A percentile compares a stretch with the other conserved stretches of the same genome.
These are phyloP conservation scores for Candida succiphila DNA, from an alignment of 805 yeast species.

Conservation along the genomic window DNA sequence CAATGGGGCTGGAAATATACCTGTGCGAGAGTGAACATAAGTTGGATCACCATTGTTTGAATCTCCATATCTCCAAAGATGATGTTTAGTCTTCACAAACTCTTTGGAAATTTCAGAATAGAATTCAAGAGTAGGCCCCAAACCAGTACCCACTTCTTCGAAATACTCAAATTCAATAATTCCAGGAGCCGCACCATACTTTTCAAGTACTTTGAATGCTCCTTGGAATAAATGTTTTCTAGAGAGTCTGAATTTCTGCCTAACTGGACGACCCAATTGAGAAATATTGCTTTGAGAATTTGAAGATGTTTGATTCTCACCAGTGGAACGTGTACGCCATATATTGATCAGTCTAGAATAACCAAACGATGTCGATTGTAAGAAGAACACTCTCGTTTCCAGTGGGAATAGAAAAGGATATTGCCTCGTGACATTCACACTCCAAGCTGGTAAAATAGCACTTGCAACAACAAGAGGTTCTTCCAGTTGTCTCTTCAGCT, in stretches of 20 bases:
- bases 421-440: conserved; percentile 56
- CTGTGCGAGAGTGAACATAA: conserved; percentile 34
- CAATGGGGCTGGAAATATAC: conserved; percentile 68
- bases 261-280: conserved; percentile 63
- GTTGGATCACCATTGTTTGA: conserved; percentile 8
- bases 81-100: conserved; percentile 45
- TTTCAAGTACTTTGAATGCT: conserved; percentile 67
- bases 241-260: conserved; percentile 73
- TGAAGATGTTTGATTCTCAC: conserved; percentile 22
- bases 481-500: conserved; percentile 76
- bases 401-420: conserved; percentile 82
- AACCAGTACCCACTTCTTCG: conserved; percentile 91
- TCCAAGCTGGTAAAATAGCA: conserved; percentile 82
- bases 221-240: conserved; percentile 63
- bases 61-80: conserved; percentile 58
- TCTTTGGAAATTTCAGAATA: conserved; percentile 74
- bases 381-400: conserved; percentile 64
- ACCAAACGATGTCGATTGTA: conserved; percentile 87
- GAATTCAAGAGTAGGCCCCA: conserved; percentile 94
- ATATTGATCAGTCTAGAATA: conserved; percentile 71
- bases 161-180: conserved; percentile 78
- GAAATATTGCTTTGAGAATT: conserved; percentile 9
- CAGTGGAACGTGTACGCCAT: conserved; percentile 53
- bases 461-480: conserved; percentile 85
- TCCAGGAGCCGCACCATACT: conserved; percentile 73